Base-by-base conservation (phyloP, 352 stramenopile species). In the Phytophthora boehmeriae region DNA sequence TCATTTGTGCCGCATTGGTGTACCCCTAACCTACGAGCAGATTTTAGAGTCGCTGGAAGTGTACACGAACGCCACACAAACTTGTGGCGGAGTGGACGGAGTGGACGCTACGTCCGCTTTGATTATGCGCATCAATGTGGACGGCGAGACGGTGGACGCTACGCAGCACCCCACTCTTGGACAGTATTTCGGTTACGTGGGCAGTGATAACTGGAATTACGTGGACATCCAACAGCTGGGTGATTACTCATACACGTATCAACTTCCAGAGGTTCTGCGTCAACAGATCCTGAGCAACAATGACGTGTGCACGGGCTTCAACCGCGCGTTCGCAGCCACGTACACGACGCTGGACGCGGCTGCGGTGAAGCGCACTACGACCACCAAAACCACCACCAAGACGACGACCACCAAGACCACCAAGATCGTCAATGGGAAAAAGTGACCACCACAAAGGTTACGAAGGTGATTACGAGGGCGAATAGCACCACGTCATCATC, bases 171-270 rank as follows among this genome's bases (percentile, higher is more conserved):
- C 80, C 35, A 75, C 66, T 25, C 63, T 90, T n/a, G 80, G 78
- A 53, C 65, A 80, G 56, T 91, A 85, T 71, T 91, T 91, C 41
- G 60, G 58, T 14, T 72, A 77, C 49, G 68, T 86, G 4, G 77
- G 80, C 25, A 76, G 70, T 50, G 70, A 82, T 19, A 79, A 78
- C 46, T 85, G 76, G 74, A 78, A 88, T 61, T 87, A 88, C 58
- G 78, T 49, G 14, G 80, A 89, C 59, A 73, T 84, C 19, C 61
- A 74, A 50, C 71, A 83, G 64, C 76, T 91, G n/a, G 80, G 76
- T 14, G 75, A 89, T 59, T 88, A 84, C 63, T 80, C 76, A 62
- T 92, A 92, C 78, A 77, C 72, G 64, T 92, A 92, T 67, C 64
- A 89, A 57, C 55, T 90, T 16, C 78, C 81, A 4, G 71, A 79